These are phyloP conservation scores for Hirschfeldia incana DNA, from an alignment of 345 rosid genomes.

Conservation along the genomic window DNA sequence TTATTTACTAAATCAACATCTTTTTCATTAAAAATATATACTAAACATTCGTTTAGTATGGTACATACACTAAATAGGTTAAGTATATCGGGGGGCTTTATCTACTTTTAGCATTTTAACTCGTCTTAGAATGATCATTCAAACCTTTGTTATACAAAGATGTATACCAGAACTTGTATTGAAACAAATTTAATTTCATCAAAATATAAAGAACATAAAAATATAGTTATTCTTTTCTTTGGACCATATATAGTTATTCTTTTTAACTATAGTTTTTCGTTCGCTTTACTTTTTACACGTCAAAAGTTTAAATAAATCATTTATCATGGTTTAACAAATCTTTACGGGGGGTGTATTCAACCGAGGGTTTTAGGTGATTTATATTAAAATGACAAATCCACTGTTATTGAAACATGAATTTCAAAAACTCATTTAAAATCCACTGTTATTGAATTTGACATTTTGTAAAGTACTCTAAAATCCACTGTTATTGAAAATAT, in stretches of 20 bases:
- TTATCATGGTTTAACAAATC: background rate
- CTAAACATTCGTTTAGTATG: conserved; percentile 5
- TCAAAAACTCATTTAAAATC: too few species aligned
- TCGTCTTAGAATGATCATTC: background rate
- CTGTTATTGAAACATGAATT: too few species aligned
- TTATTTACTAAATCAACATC: background rate
- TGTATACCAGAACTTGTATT: background rate
- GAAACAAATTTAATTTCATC: background rate
- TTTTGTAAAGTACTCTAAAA: too few species aligned
- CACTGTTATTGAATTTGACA: too few species aligned
- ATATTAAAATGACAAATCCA: too few species aligned
- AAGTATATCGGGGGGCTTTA: background rate
- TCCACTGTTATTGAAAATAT: too few species aligned
- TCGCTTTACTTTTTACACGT: background rate
- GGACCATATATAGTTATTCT: too few species aligned
- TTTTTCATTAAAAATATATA: background rate
- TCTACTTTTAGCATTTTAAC: background rate
- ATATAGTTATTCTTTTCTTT: background rate
- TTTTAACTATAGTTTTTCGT: background rate
- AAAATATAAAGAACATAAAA: background rate
- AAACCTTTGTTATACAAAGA: background rate
- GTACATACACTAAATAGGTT: conserved; percentile 11
- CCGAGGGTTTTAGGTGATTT: too few species aligned
- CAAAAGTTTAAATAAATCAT: background rate
- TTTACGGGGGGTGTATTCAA: too few species aligned